Evolutionary conservation across 495 filamentous ascomycete genomes (phyloP).

Genomic region (Penicillium taxi): DNA sequence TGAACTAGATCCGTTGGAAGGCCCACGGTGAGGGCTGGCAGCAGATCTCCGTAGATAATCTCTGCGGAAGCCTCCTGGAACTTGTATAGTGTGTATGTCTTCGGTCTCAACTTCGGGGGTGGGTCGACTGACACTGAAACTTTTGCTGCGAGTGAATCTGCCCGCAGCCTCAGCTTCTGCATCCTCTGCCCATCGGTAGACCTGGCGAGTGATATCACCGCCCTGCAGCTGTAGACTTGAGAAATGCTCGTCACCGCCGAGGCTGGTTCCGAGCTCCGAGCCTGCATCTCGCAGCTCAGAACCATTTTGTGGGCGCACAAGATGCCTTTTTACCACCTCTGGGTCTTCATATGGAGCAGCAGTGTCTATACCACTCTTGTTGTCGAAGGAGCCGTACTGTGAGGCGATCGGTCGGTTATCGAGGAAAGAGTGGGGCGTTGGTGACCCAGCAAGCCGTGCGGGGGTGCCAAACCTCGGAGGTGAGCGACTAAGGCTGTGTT

Average conservation of each 20-base stretch:
- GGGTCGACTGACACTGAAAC: constrained; percentile 70
- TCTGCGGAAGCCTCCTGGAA: constrained; percentile 87
- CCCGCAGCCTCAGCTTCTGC: constrained; percentile 50
- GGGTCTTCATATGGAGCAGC: constrained; percentile 61
- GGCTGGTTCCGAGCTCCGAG: constrained; percentile 39
- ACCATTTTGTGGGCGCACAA: constrained; percentile 58
- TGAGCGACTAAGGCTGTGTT: constrained; percentile 51
- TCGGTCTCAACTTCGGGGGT: constrained; percentile 68
- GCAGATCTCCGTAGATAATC: constrained; percentile 71
- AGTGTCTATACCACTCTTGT: constrained; percentile 36
- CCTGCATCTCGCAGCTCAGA: constrained; percentile 31
- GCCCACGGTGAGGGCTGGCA: constrained; percentile 48
- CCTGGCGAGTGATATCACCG: constrained; percentile 85
- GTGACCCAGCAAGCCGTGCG: constrained; percentile 49
- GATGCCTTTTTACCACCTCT: constrained; percentile 71
- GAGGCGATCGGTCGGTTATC: constrained; percentile 46
- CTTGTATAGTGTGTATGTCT: constrained; percentile 78
- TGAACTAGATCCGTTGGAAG: constrained; percentile 32
- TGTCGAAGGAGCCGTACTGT: constrained; percentile 76
- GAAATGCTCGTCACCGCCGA: constrained; percentile 66
- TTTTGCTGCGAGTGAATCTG: constrained; percentile 60
- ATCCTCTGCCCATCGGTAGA: constrained; percentile 91
- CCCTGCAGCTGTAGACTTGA: constrained; percentile 88
- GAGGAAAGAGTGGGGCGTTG: constrained; percentile 37
- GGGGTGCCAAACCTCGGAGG: constrained; percentile 44